Evolutionary conservation across 139 green algal species (phyloP), one percentile per base, ranked within the genome.

Genomic region (Microglena sp.): DNA sequence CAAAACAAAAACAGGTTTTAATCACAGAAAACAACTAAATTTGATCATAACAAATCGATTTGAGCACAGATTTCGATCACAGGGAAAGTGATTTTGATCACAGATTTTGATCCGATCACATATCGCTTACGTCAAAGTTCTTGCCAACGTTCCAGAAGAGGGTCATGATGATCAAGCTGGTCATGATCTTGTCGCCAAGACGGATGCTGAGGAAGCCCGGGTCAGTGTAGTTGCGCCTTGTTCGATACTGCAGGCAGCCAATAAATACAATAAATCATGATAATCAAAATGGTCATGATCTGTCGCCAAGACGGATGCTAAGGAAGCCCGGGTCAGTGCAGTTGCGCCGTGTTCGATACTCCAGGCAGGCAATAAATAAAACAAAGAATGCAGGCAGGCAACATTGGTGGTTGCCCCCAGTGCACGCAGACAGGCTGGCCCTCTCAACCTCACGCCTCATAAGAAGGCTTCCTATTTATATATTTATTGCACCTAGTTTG

Each of bases 141-240:
- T 60, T 35, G 11, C 62, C 62, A 15, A 61, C 29, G 29, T 30
- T 30, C 2, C 60, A 45, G 70, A 83, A 90, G 6, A 91, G 72
- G 2, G 77, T 82, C 53, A 85, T 78, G 31, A 92, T 81, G 60
- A 90, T 61, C 27, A 69, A 36, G 31, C 55, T 29, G 28, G 78
- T 67, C 30, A 82, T 58, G 66, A 83, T 75, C 72, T 92, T 91
- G 71, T 93, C 83, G 2, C 30, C 71, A 28, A 90, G 69, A 36
- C 86, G 78, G 2, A 85, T 71, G 0, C 77, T 76, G 36, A 91
- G 62, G 63, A 80, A 88, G 5, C 66, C 62, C 24, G 69, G 69
- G 66, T 78, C 73, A 22, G 35, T 64, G 76, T 84, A 88, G 80
- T 93, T 88, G 56, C 73, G 76, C 2, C 32, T 28, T 2, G 75